Base-by-base conservation (phyloP, 2,329 filamentous ascomycete species). In the Fonsecaea pugnacius region DNA sequence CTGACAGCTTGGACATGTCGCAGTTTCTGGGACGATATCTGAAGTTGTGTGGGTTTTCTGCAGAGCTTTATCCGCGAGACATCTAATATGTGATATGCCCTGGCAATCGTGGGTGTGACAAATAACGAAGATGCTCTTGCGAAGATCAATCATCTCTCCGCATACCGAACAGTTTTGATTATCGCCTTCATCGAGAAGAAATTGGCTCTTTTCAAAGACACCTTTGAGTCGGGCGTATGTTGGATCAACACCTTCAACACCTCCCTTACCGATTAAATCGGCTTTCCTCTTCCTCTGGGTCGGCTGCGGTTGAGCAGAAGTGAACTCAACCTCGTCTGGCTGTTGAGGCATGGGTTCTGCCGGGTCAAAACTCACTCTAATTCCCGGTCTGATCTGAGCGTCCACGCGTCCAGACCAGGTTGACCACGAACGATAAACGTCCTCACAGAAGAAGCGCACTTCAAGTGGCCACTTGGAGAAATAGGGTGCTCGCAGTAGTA, bases 401-500 rank as follows among this genome's bases (percentile, higher is more conserved):
- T 81, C 75, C 2, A 83, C 80, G 1, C 81, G 75, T 2, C 80
- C 76, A 51, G 82, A 82, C 81, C 85, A 88, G 55, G 76, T 80
- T 18, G 82, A 74, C 94, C 94, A 98, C 1, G 84, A 82, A 21
- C 78, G 78, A 70, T 90, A 84, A 0, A 91, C 88, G 64, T 94
- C 90, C 2, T 80, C 78, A 1, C 83, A 82, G 70, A 96, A 94
- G 76, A 98, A 94, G 27, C 90, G 88, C 53, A 97, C 74, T 59
- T 85, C 85, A 59, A 99, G 80, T 21, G 94, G 94, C 94, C 92
- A 96, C 52, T 87, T 82, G 16, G 82, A 80, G 74, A 98, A 98
- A 75, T 91, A 95, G 2, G 86, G 84, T 1, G 92, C 90, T 0
- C 89, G 84, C 1, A 96, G 82, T 0, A 99, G 82, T 2, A 95